These are phyloP conservation scores for Eucalyptus melliodora DNA, from an alignment of 345 rosid species.

Conservation along the genomic window DNA sequence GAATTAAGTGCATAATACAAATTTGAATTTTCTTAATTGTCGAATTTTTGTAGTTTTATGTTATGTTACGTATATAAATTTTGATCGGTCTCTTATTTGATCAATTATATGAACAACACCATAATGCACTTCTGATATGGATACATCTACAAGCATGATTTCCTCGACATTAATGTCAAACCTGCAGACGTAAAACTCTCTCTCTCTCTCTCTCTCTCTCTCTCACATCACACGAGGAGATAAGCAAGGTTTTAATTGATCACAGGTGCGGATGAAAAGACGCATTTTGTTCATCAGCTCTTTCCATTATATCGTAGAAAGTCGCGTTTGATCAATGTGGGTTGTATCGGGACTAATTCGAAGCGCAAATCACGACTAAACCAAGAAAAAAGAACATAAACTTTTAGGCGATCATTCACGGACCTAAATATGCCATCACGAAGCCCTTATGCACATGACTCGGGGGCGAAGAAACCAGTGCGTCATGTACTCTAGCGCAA, in stretches of 20 bases:
- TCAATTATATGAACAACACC: not conserved
- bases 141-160: not conserved
- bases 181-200: not conserved
- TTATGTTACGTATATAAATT: no score
- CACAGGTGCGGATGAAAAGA: not conserved
- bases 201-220: not conserved
- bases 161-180: not conserved
- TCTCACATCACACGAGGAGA: not conserved
- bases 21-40: not conserved
- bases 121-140: not conserved
- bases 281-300: not conserved
- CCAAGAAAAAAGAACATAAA: not conserved
- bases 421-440: not conserved
- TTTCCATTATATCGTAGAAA: not conserved
- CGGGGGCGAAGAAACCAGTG: not conserved
- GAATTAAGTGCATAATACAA: not conserved
- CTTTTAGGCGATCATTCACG: not conserved
- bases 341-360: not conserved
- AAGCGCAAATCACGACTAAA: not conserved
- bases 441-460: not conserved
- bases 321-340: not conserved
- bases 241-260: not conserved
- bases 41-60: no score
- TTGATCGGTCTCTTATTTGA: not conserved
- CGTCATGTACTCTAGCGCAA: no score